Conservation (phyloP, 495 filamentous ascomycete genomes). For the Articulospora tetracladia region DNA sequence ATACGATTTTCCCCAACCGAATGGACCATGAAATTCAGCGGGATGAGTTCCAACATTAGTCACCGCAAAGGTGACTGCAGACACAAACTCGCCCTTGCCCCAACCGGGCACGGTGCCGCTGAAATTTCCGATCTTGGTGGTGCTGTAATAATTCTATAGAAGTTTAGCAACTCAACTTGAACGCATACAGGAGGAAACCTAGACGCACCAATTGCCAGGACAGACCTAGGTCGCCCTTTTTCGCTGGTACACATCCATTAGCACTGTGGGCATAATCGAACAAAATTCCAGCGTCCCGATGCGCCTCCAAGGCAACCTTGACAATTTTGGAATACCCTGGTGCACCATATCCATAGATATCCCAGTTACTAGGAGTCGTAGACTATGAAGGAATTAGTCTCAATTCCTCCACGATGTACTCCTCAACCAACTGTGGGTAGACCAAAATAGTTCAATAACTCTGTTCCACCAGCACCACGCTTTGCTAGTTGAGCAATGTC, state of each 20-base stretch:
- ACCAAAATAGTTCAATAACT: conserved; percentile 42
- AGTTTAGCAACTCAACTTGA: background rate
- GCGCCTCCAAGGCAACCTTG: conserved; percentile 31
- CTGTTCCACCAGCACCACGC: conserved; percentile 38
- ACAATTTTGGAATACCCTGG: conserved; percentile 36
- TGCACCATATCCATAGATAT: conserved; percentile 43
- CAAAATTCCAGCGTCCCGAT: conserved; percentile 34
- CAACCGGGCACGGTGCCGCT: background rate
- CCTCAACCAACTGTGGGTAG: conserved; percentile 14
- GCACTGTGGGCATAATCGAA: conserved; percentile 48
- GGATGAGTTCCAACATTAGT: background rate
- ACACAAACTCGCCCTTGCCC: background rate
- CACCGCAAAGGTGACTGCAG: background rate
- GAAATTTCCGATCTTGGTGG: background rate
- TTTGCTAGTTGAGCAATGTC: conserved; percentile 33
- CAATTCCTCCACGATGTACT: background rate
- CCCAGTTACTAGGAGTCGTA: conserved; percentile 29
- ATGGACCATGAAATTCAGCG: background rate
- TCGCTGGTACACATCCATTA: conserved; percentile 31
- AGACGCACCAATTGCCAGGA: background rate
- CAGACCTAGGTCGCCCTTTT: background rate
- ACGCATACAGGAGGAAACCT: background rate
- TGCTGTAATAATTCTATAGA: background rate
- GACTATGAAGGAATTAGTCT: background rate
- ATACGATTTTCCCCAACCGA: background rate